These are phyloP conservation scores for Neophaeococcomyces mojaviensis DNA, from an alignment of 2,329 filamentous ascomycete genomes.

Conservation along the genomic window DNA sequence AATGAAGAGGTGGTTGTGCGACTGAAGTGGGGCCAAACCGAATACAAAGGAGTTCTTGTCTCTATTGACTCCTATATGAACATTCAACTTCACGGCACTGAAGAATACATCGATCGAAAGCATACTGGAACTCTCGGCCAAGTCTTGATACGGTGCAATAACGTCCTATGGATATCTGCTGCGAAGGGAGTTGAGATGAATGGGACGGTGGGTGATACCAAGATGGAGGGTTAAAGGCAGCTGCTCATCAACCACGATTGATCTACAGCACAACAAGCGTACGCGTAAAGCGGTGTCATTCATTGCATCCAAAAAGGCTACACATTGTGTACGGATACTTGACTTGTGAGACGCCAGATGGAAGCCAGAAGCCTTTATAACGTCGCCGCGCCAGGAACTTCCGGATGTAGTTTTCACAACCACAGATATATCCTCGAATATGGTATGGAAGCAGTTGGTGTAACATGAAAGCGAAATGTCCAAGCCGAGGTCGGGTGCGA, in stretches of 20 bases:
- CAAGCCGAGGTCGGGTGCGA: no score
- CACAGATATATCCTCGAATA: no score
- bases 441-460: no score
- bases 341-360: no score
- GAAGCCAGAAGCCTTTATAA: no score
- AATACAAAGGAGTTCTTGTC: conserved; percentile 90
- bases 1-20: conserved; percentile 85
- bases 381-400: no score
- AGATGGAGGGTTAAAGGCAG: conserved; percentile 22
- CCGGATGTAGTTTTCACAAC: no score
- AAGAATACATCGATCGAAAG: conserved; percentile 87
- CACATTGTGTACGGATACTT: no score
- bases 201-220: conserved; percentile 20
- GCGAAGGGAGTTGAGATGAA: conserved; percentile 45
- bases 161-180: conserved; percentile 83
- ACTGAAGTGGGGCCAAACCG: conserved; percentile 95
- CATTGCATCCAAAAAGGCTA: no score
- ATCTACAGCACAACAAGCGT: no score
- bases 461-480: no score
- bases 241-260: neutral
- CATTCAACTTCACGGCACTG: conserved; percentile 80
- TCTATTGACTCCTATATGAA: conserved; percentile 99
- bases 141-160: conserved; percentile 95
- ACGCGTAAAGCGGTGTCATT: no score
- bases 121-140: conserved; percentile 77